Percentiles rank a stretch among this genome's conserved stretches.
Conservation (phyloP, 2,329 filamentous ascomycete genomes). For the Rhinocladiella similis region DNA sequence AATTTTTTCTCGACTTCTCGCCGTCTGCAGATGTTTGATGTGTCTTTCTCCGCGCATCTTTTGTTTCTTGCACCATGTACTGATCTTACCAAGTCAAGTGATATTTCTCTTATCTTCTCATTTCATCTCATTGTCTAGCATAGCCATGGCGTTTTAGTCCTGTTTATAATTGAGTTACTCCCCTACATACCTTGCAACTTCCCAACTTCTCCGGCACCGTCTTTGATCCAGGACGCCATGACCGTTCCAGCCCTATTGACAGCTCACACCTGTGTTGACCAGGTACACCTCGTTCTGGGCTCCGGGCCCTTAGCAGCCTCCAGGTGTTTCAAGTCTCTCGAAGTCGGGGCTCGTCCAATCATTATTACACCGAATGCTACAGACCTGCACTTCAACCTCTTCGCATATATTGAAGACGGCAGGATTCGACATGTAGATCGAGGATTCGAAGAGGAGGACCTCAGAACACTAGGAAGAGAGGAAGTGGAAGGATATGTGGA, state of each 20-base stretch:
- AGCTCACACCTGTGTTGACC: constrained; percentile 41
- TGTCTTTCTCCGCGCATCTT: constrained; percentile 13
- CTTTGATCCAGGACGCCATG: constrained; percentile 4
- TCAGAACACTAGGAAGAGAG: constrained; percentile 74
- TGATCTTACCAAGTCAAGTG: constrained; percentile 8
- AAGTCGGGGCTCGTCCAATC: constrained; percentile 78
- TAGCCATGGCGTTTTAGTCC: constrained; percentile 20
- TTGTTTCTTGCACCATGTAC: not conserved
- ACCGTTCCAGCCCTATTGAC: constrained; percentile 36
- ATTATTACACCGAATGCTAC: constrained; percentile 70
- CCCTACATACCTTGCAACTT: not conserved
- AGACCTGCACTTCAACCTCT: constrained; percentile 60
- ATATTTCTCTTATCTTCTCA: constrained; percentile 14
- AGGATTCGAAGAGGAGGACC: constrained; percentile 68
- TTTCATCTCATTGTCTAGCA: constrained; percentile 10
- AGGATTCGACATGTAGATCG: constrained; percentile 43
- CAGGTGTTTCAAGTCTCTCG: constrained; percentile 75
- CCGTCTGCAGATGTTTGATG: not conserved
- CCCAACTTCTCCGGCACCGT: not conserved
- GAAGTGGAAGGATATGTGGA: constrained; percentile 81
- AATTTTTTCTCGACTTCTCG: constrained; percentile 15
- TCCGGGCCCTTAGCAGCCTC: constrained; percentile 84
- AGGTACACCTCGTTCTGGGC: constrained; percentile 76
- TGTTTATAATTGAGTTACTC: not conserved
- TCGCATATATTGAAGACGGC: constrained; percentile 44